Evolutionary conservation across 768 basidiomycete genomes (phyloP).

Genomic region (Melanogaster broomeanus): DNA sequence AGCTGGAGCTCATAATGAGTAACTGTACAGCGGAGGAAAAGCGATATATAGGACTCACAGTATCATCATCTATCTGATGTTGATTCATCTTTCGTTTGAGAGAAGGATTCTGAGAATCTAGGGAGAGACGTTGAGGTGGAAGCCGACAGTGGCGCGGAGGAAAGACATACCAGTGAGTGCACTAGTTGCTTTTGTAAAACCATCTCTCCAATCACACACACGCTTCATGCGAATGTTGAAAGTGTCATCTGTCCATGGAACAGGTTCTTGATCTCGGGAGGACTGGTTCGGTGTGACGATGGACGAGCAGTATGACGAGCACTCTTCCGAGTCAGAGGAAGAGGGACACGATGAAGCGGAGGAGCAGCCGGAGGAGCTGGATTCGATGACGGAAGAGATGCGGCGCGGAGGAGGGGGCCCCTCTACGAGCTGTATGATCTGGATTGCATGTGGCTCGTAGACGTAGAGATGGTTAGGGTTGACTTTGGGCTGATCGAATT

Average conservation of each 20-base stretch:
- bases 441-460: constrained; percentile 50
- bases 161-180: constrained; percentile 41
- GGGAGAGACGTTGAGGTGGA: constrained; percentile 4
- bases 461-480: constrained; percentile 45
- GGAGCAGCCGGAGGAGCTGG: constrained; percentile 43
- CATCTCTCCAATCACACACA: constrained; percentile 71
- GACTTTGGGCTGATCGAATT: constrained; percentile 37
- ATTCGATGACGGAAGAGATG: constrained; percentile 34
- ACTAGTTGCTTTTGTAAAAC: constrained; percentile 47
- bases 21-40: constrained; percentile 3
- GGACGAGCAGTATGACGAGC: constrained; percentile 76
- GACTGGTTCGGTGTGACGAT: constrained; percentile 45
- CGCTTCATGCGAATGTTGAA: constrained; percentile 60
- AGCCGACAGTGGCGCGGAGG: not conserved
- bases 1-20: constrained; percentile 35
- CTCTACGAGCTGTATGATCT: constrained; percentile 78
- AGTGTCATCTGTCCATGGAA: constrained; percentile 47
- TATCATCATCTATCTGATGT: constrained; percentile 42
- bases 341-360: constrained; percentile 37
- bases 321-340: constrained; percentile 41
- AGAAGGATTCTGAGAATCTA: constrained; percentile 33
- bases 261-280: constrained; percentile 21
- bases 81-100: constrained; percentile 49
- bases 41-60: constrained; percentile 31
- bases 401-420: constrained; percentile 53